Evolutionary conservation across 306 rosid genomes (phyloP).

Genomic region (Cicer arietinum): DNA sequence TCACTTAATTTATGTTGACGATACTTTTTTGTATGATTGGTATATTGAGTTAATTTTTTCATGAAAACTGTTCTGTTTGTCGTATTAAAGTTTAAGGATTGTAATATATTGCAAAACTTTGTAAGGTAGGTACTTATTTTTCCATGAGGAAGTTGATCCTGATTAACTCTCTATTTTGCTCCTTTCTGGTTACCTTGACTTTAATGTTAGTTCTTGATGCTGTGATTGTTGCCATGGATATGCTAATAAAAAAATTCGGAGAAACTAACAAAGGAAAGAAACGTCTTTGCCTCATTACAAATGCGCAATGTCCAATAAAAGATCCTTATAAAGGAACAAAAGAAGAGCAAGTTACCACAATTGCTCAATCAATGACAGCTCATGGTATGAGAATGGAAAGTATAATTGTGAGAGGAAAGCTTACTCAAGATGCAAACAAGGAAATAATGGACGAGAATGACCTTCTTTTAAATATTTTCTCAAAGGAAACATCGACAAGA

Average conservation of each 20-base stretch:
- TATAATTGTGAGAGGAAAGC: constrained; percentile 70
- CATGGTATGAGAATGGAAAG: constrained; percentile 88
- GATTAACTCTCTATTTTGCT: constrained; percentile 16
- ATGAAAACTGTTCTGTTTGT: constrained; percentile 11
- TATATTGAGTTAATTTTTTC: constrained; percentile 5
- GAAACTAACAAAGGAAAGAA: constrained; percentile 79
- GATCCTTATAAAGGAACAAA: constrained; percentile 78
- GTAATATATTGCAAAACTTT: not conserved
- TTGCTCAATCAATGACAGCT: constrained; percentile 74
- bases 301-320: constrained; percentile 74
- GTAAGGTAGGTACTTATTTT: constrained; percentile 21
- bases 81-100: constrained; percentile 7
- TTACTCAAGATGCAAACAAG: constrained; percentile 53
- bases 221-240: constrained; percentile 91
- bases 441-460: constrained; percentile 79
- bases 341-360: constrained; percentile 78
- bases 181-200: constrained; percentile 66
- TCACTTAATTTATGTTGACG: constrained; percentile 15
- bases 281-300: constrained; percentile 79
- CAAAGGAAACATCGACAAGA: constrained; percentile 72
- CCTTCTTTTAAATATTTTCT: constrained; percentile 61
- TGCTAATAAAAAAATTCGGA: constrained; percentile 83
- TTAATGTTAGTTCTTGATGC: constrained; percentile 82
- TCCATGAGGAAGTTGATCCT: constrained; percentile 38
- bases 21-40: constrained; percentile 22